phyloP scores from a whole-genome alignment of 495 filamentous ascomycete species.

The Hyaloscypha finlandica region DNA sequence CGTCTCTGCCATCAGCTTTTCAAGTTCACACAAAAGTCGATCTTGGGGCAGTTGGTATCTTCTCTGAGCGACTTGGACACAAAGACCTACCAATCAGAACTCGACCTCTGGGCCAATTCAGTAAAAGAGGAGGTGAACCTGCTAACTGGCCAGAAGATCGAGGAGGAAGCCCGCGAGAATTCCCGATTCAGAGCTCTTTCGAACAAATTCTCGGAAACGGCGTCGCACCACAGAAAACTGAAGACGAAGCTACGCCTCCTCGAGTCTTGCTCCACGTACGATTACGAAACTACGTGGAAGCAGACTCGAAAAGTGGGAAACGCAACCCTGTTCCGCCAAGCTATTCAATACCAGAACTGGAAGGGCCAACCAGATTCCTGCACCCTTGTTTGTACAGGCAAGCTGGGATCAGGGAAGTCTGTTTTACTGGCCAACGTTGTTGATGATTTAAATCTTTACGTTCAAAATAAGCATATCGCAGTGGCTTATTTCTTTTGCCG shows the following conservation, averaged over 20 bases:
- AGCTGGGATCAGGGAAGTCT: conserved; percentile 46
- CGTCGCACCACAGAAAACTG: conserved; percentile 32
- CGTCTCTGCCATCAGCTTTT: conserved; percentile 42
- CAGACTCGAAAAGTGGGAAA: conserved; percentile 44
- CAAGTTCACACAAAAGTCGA: conserved; percentile 40
- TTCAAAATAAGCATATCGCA: conserved; percentile 21
- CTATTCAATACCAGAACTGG: conserved; percentile 41
- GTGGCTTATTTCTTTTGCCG: conserved; percentile 50
- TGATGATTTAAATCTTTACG: conserved; percentile 42
- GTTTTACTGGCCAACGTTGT: conserved; percentile 47
- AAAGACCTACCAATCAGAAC: conserved; percentile 37
- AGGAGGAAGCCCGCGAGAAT: conserved; percentile 35
- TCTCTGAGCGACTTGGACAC: conserved; percentile 31
- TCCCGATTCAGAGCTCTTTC: conserved; percentile 34
- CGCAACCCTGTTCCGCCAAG: conserved; percentile 34
- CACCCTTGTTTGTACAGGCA: conserved; percentile 42
- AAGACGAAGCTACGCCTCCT: conserved; percentile 37
- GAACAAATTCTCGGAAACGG: conserved; percentile 30
- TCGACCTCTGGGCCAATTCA: conserved; percentile 41
- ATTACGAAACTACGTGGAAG: conserved; percentile 46
- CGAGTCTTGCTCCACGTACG: conserved; percentile 43
- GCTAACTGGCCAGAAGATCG: conserved; percentile 36
- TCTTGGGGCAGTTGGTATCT: conserved; percentile 37
- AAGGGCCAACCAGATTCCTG: conserved; percentile 33
- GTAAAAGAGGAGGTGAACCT: conserved; percentile 43